Base-by-base conservation (phyloP, 2,329 filamentous ascomycete species). In the Botrytis medusae region DNA sequence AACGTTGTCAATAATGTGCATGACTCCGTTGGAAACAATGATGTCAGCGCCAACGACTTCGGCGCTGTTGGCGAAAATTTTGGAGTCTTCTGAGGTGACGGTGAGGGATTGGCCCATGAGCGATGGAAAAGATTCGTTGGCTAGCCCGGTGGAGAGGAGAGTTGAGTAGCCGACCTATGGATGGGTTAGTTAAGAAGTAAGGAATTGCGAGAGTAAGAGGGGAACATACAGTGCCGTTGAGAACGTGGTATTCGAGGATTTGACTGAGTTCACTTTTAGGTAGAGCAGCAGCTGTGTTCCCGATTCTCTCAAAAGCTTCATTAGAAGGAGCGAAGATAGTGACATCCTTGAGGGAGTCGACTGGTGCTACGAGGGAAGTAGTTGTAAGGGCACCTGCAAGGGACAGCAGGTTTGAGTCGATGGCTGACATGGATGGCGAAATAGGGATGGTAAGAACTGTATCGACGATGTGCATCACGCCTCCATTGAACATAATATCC, bases 381-480 rank as follows among this genome's bases (percentile, higher is more conserved):
- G 78, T 77, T 68, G 79, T 81, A 4, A 84, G 74, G 14, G 82
- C 81, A 34, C 82, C 82, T 73, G 79, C 77, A 71, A 82, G 80
- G 2, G 82, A 79, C 29, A 81, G 83, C 14, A 84, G 76, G 70
- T 83, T 81, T 76, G 83, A 84, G 7, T 80, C 76, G 5, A 79
- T 77, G 2, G 80, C 79, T 8, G 83, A 84, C 34, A 78, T 74
- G 42, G 82, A 82, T 51, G 85, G 77, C 34, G 80, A 79, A 5
- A 78, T 73, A 0, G 87, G 87, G 3, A 86, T 85, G 1, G 86
- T 82, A 60, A 88, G 81, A 34, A 88, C 81, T 48, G 85, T 85
- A 79, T 88, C 86, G 69, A 88, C 82, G 9, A 87, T 79, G 69
- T 89, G 87, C 72, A 88, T 81, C 16, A 87, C 81, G 8, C 87